Conservation (phyloP, 225 moss, liverwort and hornwort genomes). For the Thuidium tamariscinum region DNA sequence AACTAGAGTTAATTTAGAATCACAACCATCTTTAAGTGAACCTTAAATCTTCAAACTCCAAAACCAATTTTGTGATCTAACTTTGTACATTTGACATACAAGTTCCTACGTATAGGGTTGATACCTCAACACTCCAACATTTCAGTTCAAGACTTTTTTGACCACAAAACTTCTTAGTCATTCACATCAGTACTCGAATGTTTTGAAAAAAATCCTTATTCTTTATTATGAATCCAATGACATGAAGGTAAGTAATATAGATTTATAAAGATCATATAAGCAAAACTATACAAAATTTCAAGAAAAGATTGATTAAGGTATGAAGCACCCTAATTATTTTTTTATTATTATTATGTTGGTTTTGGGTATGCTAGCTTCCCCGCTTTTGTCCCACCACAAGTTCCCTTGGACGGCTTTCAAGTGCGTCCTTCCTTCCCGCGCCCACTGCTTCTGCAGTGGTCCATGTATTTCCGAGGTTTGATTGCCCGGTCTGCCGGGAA, state of each 20-base stretch:
- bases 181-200: not conserved
- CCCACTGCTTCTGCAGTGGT: no score
- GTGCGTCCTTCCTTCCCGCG: no score
- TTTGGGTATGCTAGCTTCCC: not conserved
- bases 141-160: accelerated
- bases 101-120: not conserved
- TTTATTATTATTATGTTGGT: no score
- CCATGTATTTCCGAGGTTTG: not conserved
- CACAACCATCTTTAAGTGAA: no score
- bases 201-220: no score
- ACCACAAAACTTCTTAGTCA: not conserved
- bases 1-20: no score
- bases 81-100: not conserved
- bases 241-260: not conserved
- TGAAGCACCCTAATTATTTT: accelerated
- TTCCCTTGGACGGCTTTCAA: no score
- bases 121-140: accelerated
- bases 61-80: not conserved
- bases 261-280: not conserved
- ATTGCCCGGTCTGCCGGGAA: not conserved
- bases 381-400: no score
- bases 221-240: no score
- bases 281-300: not conserved
- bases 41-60: no score
- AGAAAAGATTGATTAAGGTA: not conserved